phyloP scores from a whole-genome alignment of 2,329 filamentous ascomycete species.

The Aspergillus ruber region DNA sequence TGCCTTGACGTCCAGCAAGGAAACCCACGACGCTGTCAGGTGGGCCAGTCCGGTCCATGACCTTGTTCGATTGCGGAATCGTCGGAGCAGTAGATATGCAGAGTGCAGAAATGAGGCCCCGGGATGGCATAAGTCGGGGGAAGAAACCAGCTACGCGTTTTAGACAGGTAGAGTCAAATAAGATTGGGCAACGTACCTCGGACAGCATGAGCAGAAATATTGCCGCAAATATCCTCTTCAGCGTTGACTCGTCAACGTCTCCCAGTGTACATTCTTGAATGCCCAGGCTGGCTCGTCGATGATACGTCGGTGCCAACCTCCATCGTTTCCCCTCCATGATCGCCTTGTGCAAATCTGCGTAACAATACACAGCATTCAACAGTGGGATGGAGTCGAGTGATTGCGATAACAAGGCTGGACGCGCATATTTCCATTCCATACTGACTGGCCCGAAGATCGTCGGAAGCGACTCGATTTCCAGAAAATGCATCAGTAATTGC shows the following conservation, averaged over 20 bases:
- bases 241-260: conserved; percentile 16
- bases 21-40: conserved; percentile 27
- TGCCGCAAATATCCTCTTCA: conserved; percentile 22
- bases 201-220: conserved; percentile 31
- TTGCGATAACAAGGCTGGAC: conserved; percentile 18
- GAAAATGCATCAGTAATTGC: conserved; percentile 24
- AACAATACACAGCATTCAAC: conserved; percentile 27
- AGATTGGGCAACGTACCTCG: conserved; percentile 19
- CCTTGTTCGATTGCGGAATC: conserved; percentile 20
- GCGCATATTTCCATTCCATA: conserved; percentile 29
- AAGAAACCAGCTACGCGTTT: conserved; percentile 20
- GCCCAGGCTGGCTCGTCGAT: conserved; percentile 24
- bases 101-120: conserved; percentile 27
- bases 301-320: conserved; percentile 24
- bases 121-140: conserved; percentile 18
- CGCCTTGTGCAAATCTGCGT: conserved; percentile 26
- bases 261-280: conserved; percentile 22
- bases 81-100: conserved; percentile 23
- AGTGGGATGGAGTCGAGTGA: conserved; percentile 19
- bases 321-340: conserved; percentile 20
- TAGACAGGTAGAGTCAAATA: not conserved
- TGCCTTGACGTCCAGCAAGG: conserved; percentile 29
- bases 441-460: conserved; percentile 24
- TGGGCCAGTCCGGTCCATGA: conserved; percentile 23
- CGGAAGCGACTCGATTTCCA: conserved; percentile 21